phyloP scores from a whole-genome alignment of 2,329 filamentous ascomycete species.

The Mollisiaceae sp. region DNA sequence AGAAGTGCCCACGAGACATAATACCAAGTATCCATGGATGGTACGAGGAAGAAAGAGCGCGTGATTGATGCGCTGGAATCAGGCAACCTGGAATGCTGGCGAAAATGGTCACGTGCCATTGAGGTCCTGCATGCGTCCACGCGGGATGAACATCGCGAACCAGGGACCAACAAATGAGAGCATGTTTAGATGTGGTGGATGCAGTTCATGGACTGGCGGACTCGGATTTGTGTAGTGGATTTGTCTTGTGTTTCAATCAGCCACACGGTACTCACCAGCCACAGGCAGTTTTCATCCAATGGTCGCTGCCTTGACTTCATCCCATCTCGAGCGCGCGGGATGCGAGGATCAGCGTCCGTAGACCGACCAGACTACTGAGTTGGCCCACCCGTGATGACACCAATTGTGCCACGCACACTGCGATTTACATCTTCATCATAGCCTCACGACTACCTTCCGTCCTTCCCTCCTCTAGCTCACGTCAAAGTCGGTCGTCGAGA shows the following conservation, averaged over 20 bases:
- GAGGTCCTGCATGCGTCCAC: too few species aligned
- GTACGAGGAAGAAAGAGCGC: too few species aligned
- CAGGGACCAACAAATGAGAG: background rate
- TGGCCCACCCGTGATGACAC: constrained; percentile 4
- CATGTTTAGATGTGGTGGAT: background rate
- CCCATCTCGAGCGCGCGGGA: background rate
- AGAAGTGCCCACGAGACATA: too few species aligned
- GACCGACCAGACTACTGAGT: background rate
- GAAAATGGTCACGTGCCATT: too few species aligned
- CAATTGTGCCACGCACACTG: constrained; percentile 10
- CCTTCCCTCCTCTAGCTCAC: constrained; percentile 35
- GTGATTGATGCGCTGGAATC: too few species aligned
- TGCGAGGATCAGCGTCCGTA: background rate
- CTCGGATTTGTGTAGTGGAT: background rate
- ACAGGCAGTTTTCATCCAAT: background rate
- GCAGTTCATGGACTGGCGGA: background rate
- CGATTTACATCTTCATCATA: constrained; percentile 32
- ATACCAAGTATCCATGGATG: too few species aligned
- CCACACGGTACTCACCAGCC: background rate
- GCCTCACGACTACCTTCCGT: constrained; percentile 22
- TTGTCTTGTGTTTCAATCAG: constrained; percentile 6
- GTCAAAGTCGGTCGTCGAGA: constrained; percentile 11
- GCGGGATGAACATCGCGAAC: background rate
- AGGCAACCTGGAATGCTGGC: too few species aligned
- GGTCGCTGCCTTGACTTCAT: background rate